A percentile compares a stretch with the other conserved stretches of the same genome.
phyloP scores from a whole-genome alignment of 352 stramenopile species.

The Globisporangium recalcitrans region DNA sequence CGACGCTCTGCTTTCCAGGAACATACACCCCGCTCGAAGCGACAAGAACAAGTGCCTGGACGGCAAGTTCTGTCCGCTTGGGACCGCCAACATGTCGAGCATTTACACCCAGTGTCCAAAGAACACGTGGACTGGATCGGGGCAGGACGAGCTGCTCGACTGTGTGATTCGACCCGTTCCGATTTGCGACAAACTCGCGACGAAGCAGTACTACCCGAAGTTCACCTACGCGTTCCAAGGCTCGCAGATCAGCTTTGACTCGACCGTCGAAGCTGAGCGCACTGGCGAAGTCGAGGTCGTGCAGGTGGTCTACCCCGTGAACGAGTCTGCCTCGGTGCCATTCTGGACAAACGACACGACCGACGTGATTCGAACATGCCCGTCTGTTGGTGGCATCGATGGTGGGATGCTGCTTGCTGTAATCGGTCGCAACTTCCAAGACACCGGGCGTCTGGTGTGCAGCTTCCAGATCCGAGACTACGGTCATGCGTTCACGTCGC shows the following conservation, averaged over 20 bases:
- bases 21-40: constrained; percentile 93
- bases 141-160: constrained; percentile 76
- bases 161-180: constrained; percentile 87
- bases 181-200: constrained; percentile 91
- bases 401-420: constrained; percentile 81
- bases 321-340: constrained; percentile 69
- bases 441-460: constrained; percentile 84
- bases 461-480: constrained; percentile 45
- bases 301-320: constrained; percentile 90
- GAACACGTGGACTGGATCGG: constrained; percentile 83
- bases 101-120: constrained; percentile 89
- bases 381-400: constrained; percentile 27
- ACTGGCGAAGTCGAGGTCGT: constrained; percentile 89
- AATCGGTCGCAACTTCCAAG: constrained; percentile 93
- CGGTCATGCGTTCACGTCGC: constrained; percentile 24
- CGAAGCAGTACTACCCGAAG: constrained; percentile 75
- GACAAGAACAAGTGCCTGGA: constrained; percentile 91
- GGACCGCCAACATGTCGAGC: constrained; percentile 78
- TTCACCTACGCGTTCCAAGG: constrained; percentile 74
- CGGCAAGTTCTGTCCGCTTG: constrained; percentile 90
- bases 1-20: constrained; percentile 95
- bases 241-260: constrained; percentile 52
- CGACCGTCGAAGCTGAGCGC: constrained; percentile 54
- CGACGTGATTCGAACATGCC: constrained; percentile 90
- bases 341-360: constrained; percentile 95